Evolutionary conservation across 306 rosid genomes (phyloP).

Genomic region (Aeschynomene evenia): DNA sequence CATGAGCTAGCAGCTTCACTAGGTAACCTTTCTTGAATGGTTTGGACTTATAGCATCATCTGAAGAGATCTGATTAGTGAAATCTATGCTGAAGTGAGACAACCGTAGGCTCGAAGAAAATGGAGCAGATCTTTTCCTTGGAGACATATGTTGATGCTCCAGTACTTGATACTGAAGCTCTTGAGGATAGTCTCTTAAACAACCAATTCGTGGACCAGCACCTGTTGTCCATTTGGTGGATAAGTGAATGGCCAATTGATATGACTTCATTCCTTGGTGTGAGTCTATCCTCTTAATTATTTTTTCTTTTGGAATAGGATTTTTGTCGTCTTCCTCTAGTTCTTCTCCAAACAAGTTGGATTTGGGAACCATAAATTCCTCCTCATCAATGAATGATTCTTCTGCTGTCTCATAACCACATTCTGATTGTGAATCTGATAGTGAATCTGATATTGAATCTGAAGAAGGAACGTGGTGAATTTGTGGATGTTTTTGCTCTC

Average conservation of each 20-base stretch:
- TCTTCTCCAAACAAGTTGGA: constrained; percentile 53
- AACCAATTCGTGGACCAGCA: constrained; percentile 80
- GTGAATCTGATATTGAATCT: constrained; percentile 39
- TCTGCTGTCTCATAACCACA: constrained; percentile 80
- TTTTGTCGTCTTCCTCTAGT: constrained; percentile 38
- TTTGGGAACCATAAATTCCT: constrained; percentile 73
- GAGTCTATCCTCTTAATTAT: constrained; percentile 56
- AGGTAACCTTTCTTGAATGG: background rate
- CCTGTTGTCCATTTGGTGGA: constrained; percentile 72
- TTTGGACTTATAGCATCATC: background rate
- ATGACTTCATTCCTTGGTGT: constrained; percentile 60
- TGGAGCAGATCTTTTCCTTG: constrained; percentile 41
- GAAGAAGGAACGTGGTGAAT: constrained; percentile 24
- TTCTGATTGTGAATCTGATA: constrained; percentile 36
- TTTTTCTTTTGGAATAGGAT: constrained; percentile 46
- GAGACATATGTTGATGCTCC: constrained; percentile 75
- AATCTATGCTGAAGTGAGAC: constrained; percentile 43
- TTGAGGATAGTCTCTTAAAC: constrained; percentile 75
- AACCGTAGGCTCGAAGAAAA: constrained; percentile 17
- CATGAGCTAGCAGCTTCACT: background rate
- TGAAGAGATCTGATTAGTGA: constrained; percentile 26
- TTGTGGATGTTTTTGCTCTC: constrained; percentile 25
- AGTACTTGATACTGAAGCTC: constrained; percentile 67
- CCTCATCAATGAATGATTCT: constrained; percentile 66
- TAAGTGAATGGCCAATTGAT: constrained; percentile 60